phyloP scores from a whole-genome alignment of 257 asterid genomes.

The Capsicum chinense region DNA sequence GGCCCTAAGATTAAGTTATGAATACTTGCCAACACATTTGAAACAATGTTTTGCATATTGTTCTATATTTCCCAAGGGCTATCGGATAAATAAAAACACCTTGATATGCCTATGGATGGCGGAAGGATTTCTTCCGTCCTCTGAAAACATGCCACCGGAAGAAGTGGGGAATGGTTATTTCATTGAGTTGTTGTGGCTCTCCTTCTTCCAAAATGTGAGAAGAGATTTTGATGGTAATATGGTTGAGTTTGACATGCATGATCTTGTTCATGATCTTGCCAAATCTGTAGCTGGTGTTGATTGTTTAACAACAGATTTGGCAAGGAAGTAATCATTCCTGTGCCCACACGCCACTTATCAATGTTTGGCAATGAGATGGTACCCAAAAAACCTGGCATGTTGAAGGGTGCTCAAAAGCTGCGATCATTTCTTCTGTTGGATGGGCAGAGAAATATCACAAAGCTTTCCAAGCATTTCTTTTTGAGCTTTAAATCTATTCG shows the following conservation, averaged over 20 bases:
- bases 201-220: slow-evolving; percentile 50
- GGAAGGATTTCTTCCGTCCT: slow-evolving; percentile 57
- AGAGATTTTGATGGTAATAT: slow-evolving; percentile 27
- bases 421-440: slow-evolving; percentile 27
- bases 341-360: slow-evolving; percentile 9
- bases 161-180: slow-evolving; percentile 55
- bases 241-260: slow-evolving; percentile 27
- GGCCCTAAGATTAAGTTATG: slow-evolving; percentile 61
- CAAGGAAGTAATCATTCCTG: slow-evolving; percentile 13
- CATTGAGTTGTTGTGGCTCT: slow-evolving; percentile 55
- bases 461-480: slow-evolving; percentile 2
- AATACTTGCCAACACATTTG: slow-evolving; percentile 63
- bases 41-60: slow-evolving; percentile 67
- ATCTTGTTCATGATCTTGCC: slow-evolving; percentile 32
- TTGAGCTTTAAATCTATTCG: slow-evolving; percentile 26
- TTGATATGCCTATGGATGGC: slow-evolving; percentile 64
- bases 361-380: slow-evolving; percentile 11
- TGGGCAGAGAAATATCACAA: slow-evolving; percentile 9
- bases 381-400: background rate
- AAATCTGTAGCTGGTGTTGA: slow-evolving; percentile 29
- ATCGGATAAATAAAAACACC: slow-evolving; percentile 58
- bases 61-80: slow-evolving; percentile 71
- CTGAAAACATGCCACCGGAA: slow-evolving; percentile 44
- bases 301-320: slow-evolving; percentile 23
- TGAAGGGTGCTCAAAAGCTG: slow-evolving; percentile 26